Evolutionary conservation across 176 grass and related monocot species (phyloP), one percentile per base, ranked within the genome.

Genomic region (Avena sativa): DNA sequence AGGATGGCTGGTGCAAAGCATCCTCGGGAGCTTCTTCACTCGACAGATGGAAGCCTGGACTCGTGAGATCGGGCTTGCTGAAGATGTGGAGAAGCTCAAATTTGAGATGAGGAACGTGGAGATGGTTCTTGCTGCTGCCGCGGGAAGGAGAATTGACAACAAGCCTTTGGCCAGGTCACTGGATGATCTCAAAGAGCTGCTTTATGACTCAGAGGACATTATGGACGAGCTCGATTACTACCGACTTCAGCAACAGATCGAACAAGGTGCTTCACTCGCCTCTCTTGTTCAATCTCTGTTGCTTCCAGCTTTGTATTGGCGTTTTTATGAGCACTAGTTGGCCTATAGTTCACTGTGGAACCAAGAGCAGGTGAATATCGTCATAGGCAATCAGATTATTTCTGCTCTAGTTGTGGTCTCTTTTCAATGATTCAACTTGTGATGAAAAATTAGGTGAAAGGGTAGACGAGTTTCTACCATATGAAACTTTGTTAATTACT

Each of bases 211-310:
- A 7, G 85, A 87, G n/a, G 79, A 87, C 0, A 7, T 87, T 1
- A 80, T 87, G 63, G 75, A 87, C 0, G 85, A 87, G 62, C 85
- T 87, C 0, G 85, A 81, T 4, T 81, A 87, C 68, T 81, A 71
- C 43, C 17, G 85, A 0, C 58, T 85, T 6, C 6, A 76, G 12
- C 83, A 85, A 4, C 57, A 65, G 15, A 76, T 76, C 58, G 2
- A 9, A 75, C 3, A n/a, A 71, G 81, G 66, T 83, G 48, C 1
- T 12, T 17, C 11, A 30, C 11, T 5, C 5, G 0, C 8, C 62
- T 68, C 14, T 36, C 2, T 12, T 47, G 4, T 70, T 57, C 32
- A 3, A 5, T 43, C 1, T 23, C 16, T 23, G 0, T 36, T 70
- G 19, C 48, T 69, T 82, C 10, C 19, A 16, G 6, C 12, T 70